Base-by-base conservation (phyloP, 495 filamentous ascomycete species). In the Neurospora pannonica region DNA sequence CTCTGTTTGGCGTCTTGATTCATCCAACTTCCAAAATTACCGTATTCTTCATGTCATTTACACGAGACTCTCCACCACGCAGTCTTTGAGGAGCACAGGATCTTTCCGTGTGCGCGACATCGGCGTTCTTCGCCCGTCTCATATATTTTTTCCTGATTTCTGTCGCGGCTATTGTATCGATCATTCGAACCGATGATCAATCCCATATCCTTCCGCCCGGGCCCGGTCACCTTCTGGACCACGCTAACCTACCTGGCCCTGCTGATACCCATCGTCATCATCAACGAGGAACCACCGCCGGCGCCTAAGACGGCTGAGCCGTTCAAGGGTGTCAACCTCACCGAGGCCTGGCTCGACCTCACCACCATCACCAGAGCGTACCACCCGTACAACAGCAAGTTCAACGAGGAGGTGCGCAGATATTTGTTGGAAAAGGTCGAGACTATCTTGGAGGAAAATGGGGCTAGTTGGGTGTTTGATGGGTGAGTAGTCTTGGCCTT, bases 341-440 rank as follows among this genome's bases (percentile, higher is more conserved):
- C 90, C 36, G 89, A 94, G 83, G 95, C 95, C 31, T 98, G 95
- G 95, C 81, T 86, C 19, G 95, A 99, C 79, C 87, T 99, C 24
- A 88, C 92, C 40, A 82, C 83, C 43, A 82, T 99, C 21, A 94
- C 90, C n/a, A 86, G 84, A 71, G 88, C 87, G 0, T 97, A 92
- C 78, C 96, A 97, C 78, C 96, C 95, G 0, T 97, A 93, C 82
- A 98, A 98, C 82, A 93, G 90, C 39, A 90, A 85, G 42, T 85
- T 87, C 73, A 98, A 97, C 78, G 96, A 97, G 75, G 87, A 90
- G 8, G 87, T 97, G 24, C 89, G 92, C 73, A 85, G 88, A 34
- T 97, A 91, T 86, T 82, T 99, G n/a, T 82, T 98, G 62, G 74
- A 83, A 36, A 87, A 94, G 69, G 87, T 97, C 74, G 81, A 91